A percentile compares a stretch with the other conserved stretches of the same genome.
These are phyloP conservation scores for Daldinia concentrica DNA, from an alignment of 495 filamentous ascomycete species.

Conservation along the genomic window DNA sequence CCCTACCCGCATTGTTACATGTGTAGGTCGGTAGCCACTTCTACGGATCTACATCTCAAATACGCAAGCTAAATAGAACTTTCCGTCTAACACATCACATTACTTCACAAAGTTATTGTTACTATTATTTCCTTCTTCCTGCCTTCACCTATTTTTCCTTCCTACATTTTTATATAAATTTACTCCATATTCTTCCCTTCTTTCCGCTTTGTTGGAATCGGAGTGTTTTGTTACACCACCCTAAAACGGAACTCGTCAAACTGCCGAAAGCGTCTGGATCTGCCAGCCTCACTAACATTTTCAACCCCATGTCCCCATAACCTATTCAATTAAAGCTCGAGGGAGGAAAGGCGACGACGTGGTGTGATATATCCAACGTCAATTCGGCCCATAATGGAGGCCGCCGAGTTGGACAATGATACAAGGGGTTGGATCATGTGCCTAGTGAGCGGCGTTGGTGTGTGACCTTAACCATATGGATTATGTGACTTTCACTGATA, in stretches of 20 bases:
- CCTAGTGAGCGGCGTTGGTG: constrained; percentile 79
- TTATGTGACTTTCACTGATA: constrained; percentile 12
- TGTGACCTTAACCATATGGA: constrained; percentile 35
- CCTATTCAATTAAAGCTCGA: constrained; percentile 7
- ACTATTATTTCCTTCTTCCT: background rate
- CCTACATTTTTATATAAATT: constrained; percentile 4
- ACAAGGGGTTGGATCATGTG: constrained; percentile 94
- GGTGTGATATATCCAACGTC: constrained; percentile 21
- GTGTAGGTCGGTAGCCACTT: constrained; percentile 23
- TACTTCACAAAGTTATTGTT: background rate
- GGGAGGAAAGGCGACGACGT: constrained; percentile 22
- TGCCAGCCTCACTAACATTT: background rate
- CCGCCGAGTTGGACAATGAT: constrained; percentile 73
- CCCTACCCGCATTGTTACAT: constrained; percentile 24
- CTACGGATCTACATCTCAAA: constrained; percentile 2
- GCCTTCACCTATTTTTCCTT: background rate
- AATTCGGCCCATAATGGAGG: constrained; percentile 47
- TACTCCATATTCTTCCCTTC: background rate
- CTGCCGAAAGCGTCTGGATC: constrained; percentile 33
- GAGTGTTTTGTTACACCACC: background rate
- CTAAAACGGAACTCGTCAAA: background rate
- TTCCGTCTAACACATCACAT: constrained; percentile 12
- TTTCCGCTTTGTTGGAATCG: constrained; percentile 7
- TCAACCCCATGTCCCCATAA: constrained; percentile 35
- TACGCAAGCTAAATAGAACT: constrained; percentile 27